Percentiles rank a stretch among this genome's conserved stretches.
Evolutionary conservation across 164 flowering plant species (phyloP).

Genomic region (Aristolochia fimbriata): DNA sequence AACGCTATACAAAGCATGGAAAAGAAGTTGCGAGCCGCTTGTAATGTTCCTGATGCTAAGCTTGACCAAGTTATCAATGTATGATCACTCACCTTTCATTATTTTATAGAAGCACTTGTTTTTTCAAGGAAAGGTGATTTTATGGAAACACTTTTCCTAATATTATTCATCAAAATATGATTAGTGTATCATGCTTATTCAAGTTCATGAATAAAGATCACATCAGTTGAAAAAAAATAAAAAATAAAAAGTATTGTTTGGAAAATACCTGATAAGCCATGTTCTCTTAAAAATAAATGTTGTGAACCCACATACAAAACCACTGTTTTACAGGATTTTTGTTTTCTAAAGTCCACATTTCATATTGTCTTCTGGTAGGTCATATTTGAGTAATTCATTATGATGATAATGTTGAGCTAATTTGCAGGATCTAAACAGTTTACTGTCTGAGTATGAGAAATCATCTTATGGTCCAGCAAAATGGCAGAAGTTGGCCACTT

Average conservation of each 20-base stretch:
- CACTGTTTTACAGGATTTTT: not conserved
- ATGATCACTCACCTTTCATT: constrained; percentile 9
- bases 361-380: not conserved
- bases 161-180: too few species aligned
- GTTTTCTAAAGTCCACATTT: not conserved
- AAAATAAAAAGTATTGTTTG: too few species aligned
- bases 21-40: constrained; percentile 72
- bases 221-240: too few species aligned
- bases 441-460: constrained; percentile 72
- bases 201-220: too few species aligned
- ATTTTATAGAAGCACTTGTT: too few species aligned
- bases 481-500: constrained; percentile 66
- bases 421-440: constrained; percentile 69
- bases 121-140: too few species aligned
- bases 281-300: too few species aligned
- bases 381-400: not conserved
- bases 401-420: constrained; percentile 1
- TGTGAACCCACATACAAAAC: not conserved
- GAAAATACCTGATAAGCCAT: too few species aligned
- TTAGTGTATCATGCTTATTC: too few species aligned
- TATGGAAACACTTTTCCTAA: too few species aligned
- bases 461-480: constrained; percentile 87
- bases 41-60: constrained; percentile 75
- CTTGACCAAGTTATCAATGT: constrained; percentile 67
- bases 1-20: constrained; percentile 76